Evolutionary conservation across 1,139 yeast species (phyloP), one percentile per base, ranked within the genome.

Genomic region (Yamadazyma triangularis): DNA sequence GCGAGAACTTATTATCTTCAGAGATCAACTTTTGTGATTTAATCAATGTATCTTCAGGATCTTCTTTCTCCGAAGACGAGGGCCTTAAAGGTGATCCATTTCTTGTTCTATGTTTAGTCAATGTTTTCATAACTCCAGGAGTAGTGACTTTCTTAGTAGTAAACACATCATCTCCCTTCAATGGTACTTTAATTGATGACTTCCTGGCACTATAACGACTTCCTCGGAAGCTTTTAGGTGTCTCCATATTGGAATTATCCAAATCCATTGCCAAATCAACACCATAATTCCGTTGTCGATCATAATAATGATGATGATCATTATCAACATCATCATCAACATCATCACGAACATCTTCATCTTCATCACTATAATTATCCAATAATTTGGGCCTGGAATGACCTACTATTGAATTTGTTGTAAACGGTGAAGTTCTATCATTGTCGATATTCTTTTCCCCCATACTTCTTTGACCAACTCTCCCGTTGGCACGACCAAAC

Each of bases 161-260:
- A 8, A 7, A 18, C 20, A 27, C 26, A n/a, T 28, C 33, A 7
- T 33, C 42, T 23, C 41, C 50, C 16, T 46, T 47, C 36, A 51
- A 39, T 4, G 58, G 55, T 9, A 48, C 35, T 29, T 39, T 43
- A 9, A 44, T 21, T 27, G 56, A 35, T 24, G 52, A 38, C 28
- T 42, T 39, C 23, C 45, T 34, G 9, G 41, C 25, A 10, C 25
- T 32, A 12, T 27, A 31, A 20, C 29, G 16, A n/a, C 23, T 32
- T 24, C 32, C 32, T 32, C 43, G 32, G 9, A 41, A 23, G 8
- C 34, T 27, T 32, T 33, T 42, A 15, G 58, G 57, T 3, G 56
- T 48, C 14, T 50, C 57, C 13, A 48, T 30, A 11, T 42, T 38
- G 4, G 58, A 49, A 22, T 54, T 57, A 36, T 56, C 61, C 29